Conservation (phyloP, 345 rosid genomes). For the Eucalyptus regnans region DNA sequence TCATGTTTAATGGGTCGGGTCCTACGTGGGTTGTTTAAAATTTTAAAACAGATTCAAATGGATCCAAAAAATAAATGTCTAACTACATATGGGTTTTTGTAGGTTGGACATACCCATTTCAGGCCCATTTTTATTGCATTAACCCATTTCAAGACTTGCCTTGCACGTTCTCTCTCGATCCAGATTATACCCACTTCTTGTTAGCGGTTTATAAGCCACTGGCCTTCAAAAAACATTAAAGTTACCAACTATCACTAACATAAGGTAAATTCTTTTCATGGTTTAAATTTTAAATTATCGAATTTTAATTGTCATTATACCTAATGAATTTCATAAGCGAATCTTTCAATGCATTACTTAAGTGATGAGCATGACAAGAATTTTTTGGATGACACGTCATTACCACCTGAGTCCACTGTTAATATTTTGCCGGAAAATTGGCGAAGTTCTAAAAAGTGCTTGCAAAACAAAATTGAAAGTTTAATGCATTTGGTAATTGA, state of each 20-base stretch:
- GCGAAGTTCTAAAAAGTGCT: not conserved
- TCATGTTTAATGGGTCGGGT: not conserved
- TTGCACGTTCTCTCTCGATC: not conserved
- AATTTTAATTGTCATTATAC: not conserved
- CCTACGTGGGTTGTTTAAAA: not conserved
- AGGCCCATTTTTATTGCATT: not conserved
- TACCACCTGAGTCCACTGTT: not conserved
- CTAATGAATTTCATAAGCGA: not conserved
- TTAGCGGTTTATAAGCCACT: conserved; percentile 68
- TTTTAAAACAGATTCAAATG: not conserved
- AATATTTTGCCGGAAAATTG: not conserved
- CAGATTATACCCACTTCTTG: conserved; percentile 13
- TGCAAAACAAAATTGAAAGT: not conserved
- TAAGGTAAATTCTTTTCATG: not conserved
- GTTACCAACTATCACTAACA: not conserved
- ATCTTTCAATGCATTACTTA: not conserved
- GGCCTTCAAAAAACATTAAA: conserved; percentile 56
- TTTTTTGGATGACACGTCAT: not conserved
- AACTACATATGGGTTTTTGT: not conserved
- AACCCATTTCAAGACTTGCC: not conserved
- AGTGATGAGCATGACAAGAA: not conserved
- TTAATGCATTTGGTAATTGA: not conserved
- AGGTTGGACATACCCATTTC: not conserved
- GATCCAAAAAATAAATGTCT: not conserved
- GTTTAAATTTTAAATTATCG: not conserved